A percentile compares a stretch with the other conserved stretches of the same genome.
phyloP scores from a whole-genome alignment of 768 basidiomycete species.

The Rubroboletus satanas region DNA sequence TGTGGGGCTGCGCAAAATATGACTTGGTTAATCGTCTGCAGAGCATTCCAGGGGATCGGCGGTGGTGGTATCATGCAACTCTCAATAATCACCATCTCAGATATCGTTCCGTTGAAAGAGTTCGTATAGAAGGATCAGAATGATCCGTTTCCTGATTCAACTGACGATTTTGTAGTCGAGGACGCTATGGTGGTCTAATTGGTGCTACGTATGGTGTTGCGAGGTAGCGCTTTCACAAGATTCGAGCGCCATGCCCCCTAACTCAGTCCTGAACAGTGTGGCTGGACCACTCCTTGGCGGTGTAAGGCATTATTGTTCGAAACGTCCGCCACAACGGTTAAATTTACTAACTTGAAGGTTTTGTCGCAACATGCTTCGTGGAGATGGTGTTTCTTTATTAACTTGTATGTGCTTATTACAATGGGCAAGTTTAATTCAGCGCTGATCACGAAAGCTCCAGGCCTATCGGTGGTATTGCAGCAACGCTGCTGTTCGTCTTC shows the following conservation, averaged over 20 bases:
- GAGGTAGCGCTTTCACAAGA: constrained; percentile 27
- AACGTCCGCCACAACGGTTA: neutral
- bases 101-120: constrained; percentile 81
- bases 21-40: constrained; percentile 69
- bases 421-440: neutral
- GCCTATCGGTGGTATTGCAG: constrained; percentile 66
- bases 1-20: constrained; percentile 79
- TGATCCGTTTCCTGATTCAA: neutral
- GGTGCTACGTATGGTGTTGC: constrained; percentile 80
- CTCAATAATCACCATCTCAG: constrained; percentile 73
- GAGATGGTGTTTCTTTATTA: constrained; percentile 82
- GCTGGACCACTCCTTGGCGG: constrained; percentile 81
- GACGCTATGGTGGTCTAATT: constrained; percentile 69
- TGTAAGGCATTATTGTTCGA: constrained; percentile 40
- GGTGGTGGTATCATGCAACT: constrained; percentile 75
- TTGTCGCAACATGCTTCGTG: constrained; percentile 72
- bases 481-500: constrained; percentile 60
- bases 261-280: constrained; percentile 38
- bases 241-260: neutral
- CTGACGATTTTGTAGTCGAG: constrained; percentile 46
- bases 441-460: constrained; percentile 31
- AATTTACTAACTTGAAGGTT: constrained; percentile 35
- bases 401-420: constrained; percentile 44
- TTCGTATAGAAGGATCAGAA: constrained; percentile 29
- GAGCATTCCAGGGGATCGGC: constrained; percentile 81